phyloP scores from a whole-genome alignment of 805 yeast genomes.

The Grigorovia humatica region DNA sequence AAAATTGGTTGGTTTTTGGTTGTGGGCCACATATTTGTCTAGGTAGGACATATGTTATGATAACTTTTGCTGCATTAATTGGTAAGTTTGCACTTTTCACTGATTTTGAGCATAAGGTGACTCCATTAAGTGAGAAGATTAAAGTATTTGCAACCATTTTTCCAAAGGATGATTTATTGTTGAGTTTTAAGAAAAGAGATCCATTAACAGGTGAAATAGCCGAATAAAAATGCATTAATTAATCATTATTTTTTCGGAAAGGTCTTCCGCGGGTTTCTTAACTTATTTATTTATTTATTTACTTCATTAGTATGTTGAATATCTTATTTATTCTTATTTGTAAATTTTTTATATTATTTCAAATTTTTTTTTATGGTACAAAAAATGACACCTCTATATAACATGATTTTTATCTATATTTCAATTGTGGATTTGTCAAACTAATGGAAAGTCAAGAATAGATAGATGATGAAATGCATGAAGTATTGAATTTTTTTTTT shows the following conservation, averaged over 20 bases:
- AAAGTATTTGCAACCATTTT: constrained; percentile 96
- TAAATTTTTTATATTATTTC: background rate
- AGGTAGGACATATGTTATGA: constrained; percentile 89
- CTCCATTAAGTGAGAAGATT: constrained; percentile 80
- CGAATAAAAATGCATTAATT: constrained; percentile 8
- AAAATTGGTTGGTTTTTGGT: constrained; percentile 95
- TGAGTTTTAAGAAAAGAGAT: constrained; percentile 63
- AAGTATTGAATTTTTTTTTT: background rate
- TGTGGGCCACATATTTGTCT: constrained; percentile 94
- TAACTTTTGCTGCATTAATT: constrained; percentile 77
- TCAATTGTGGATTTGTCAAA: background rate
- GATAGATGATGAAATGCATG: background rate
- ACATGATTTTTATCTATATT: background rate
- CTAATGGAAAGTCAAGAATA: background rate
- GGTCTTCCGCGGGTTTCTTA: background rate
- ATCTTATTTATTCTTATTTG: background rate
- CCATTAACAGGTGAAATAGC: constrained; percentile 29
- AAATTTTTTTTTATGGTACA: background rate
- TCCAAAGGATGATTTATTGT: constrained; percentile 89
- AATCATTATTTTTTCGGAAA: too few species aligned
- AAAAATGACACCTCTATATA: background rate
- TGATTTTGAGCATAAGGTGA: constrained; percentile 73
- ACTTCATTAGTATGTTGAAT: background rate
- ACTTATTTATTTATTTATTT: constrained; percentile 2
- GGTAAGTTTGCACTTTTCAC: constrained; percentile 82